Evolutionary conservation across 345 rosid species (phyloP).

Genomic region (Dipteronia sinensis): DNA sequence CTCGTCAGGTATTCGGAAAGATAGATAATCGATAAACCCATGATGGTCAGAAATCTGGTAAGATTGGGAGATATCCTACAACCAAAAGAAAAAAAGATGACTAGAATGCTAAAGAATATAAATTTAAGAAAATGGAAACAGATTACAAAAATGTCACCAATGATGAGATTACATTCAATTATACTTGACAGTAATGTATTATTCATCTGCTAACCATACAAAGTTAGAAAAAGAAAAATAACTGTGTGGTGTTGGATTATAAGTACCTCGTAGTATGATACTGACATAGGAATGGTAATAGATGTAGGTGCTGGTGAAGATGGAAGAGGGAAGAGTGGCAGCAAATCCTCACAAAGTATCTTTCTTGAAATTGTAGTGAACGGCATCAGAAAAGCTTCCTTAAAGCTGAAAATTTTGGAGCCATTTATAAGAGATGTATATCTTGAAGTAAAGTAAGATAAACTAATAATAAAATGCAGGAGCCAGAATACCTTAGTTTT

Average conservation of each 20-base stretch:
- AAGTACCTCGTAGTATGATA: slow-evolving; percentile 75
- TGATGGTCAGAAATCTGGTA: slow-evolving; percentile 33
- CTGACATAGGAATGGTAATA: slow-evolving; percentile 58
- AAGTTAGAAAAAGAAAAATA: slow-evolving; percentile 13
- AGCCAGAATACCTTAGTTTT: neutral
- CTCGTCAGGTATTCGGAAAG: slow-evolving; percentile 65
- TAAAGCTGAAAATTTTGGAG: slow-evolving; percentile 56
- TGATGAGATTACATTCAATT: neutral
- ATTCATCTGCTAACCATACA: slow-evolving; percentile 15
- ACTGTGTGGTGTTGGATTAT: neutral
- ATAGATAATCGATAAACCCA: slow-evolving; percentile 60
- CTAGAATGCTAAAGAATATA: neutral
- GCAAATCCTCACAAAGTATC: slow-evolving; percentile 61
- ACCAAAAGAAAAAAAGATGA: slow-evolving; percentile 14
- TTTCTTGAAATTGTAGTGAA: slow-evolving; percentile 71
- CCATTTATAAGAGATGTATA: slow-evolving; percentile 11
- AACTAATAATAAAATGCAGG: neutral
- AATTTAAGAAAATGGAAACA: slow-evolving; percentile 23
- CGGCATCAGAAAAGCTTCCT: slow-evolving; percentile 83
- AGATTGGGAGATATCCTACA: slow-evolving; percentile 46
- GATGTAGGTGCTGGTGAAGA: slow-evolving; percentile 44
- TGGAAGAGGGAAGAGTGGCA: slow-evolving; percentile 64
- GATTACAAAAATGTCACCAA: neutral
- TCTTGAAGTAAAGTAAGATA: slow-evolving; percentile 4
- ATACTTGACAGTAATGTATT: slow-evolving; percentile 22